Evolutionary conservation across 306 rosid species (phyloP).

Genomic region (Herpetospermum pedunculosum): DNA sequence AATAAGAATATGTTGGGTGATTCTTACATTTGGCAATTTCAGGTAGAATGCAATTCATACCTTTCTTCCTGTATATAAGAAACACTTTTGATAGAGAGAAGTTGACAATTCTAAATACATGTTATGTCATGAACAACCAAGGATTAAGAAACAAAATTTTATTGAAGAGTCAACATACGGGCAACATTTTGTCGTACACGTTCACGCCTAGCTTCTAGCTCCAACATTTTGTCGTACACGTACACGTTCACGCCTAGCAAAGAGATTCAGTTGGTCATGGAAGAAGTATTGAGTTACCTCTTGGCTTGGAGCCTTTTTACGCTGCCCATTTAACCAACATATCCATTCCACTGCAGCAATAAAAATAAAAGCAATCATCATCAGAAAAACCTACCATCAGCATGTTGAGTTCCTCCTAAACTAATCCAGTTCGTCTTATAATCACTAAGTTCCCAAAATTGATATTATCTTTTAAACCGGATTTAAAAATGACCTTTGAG

Average conservation of each 20-base stretch:
- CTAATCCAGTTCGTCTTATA: neutral
- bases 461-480: neutral
- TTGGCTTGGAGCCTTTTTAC: constrained; percentile 78
- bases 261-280: neutral
- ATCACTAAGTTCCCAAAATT: neutral
- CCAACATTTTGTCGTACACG: no score
- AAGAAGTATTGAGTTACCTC: constrained; percentile 41
- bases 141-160: neutral
- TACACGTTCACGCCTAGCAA: no score
- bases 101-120: neutral
- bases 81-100: neutral
- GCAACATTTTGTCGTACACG: constrained; percentile 71
- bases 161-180: constrained; percentile 36
- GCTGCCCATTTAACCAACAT: constrained; percentile 97
- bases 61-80: neutral
- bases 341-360: constrained; percentile 86
- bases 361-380: constrained; percentile 14
- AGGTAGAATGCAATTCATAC: neutral
- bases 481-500: no score
- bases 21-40: neutral
- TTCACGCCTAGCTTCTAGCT: constrained; percentile 81
- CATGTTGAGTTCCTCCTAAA: neutral
- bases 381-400: neutral
- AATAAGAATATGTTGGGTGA: neutral
- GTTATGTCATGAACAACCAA: neutral